Conservation (phyloP, 2,329 filamentous ascomycete species). For the Rutstroemia sp. region DNA sequence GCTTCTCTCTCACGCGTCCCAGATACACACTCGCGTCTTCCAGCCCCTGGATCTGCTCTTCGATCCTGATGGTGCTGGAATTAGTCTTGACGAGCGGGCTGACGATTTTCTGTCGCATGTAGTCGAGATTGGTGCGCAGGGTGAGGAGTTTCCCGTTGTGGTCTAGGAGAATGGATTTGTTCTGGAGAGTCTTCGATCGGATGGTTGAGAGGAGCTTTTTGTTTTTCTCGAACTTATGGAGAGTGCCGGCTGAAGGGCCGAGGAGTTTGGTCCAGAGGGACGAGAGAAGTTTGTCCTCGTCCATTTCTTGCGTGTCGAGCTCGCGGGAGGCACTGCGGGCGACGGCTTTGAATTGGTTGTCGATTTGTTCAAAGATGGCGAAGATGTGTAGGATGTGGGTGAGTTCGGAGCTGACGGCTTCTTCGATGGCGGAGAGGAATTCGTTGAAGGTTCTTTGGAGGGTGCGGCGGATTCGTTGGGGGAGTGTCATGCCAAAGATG, state of each 20-base stretch:
- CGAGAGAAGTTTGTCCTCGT: slow-evolving; percentile 73
- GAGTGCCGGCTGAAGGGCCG: slow-evolving; percentile 62
- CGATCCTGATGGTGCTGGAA: slow-evolving; percentile 63
- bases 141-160: slow-evolving; percentile 80
- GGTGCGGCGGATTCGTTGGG: slow-evolving; percentile 72
- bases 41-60: slow-evolving; percentile 79
- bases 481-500: slow-evolving; percentile 71
- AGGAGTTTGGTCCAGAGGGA: slow-evolving; percentile 82
- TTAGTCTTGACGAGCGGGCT: slow-evolving; percentile 71
- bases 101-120: slow-evolving; percentile 73
- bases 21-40: slow-evolving; percentile 75
- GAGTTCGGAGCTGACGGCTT: slow-evolving; percentile 79
- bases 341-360: slow-evolving; percentile 83
- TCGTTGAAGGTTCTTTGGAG: slow-evolving; percentile 84
- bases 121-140: slow-evolving; percentile 81
- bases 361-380: slow-evolving; percentile 83
- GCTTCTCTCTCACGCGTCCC: slow-evolving; percentile 64
- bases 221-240: slow-evolving; percentile 93
- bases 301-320: slow-evolving; percentile 69
- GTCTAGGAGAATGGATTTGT: slow-evolving; percentile 79
- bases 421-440: slow-evolving; percentile 80
- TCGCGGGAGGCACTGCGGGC: slow-evolving; percentile 81
- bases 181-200: slow-evolving; percentile 73
- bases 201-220: slow-evolving; percentile 70
- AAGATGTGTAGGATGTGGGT: slow-evolving; percentile 75